phyloP scores from a whole-genome alignment of 2,329 filamentous ascomycete genomes.

The Aspergillus hiratsukae region DNA sequence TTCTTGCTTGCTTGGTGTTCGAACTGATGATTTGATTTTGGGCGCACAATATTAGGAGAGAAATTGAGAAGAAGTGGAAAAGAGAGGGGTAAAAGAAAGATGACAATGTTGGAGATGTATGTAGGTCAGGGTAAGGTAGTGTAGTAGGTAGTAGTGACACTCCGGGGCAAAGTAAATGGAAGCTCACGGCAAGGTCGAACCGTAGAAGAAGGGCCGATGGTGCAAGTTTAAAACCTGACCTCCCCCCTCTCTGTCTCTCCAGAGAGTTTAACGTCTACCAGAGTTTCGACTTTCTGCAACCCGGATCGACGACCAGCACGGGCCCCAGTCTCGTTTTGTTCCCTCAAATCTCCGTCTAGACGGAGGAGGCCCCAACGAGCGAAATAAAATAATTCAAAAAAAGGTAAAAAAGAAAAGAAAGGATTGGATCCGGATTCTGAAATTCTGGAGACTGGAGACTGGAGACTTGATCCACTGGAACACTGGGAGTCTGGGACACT shows the following conservation, averaged over 20 bases:
- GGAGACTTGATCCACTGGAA: background rate
- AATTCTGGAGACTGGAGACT: background rate
- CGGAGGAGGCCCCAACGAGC: background rate
- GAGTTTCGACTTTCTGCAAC: slow-evolving; percentile 19
- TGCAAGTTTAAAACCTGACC: slow-evolving; percentile 16
- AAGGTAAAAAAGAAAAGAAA: background rate
- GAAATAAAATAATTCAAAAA: background rate
- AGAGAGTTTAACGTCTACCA: slow-evolving; percentile 25
- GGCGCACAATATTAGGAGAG: slow-evolving; percentile 1
- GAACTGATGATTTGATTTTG: background rate
- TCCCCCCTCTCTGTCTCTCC: slow-evolving; percentile 2
- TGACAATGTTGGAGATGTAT: background rate
- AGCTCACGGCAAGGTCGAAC: slow-evolving; percentile 15
- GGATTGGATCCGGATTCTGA: background rate
- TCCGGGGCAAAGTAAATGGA: slow-evolving; percentile 15
- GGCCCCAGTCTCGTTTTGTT: slow-evolving; percentile 12
- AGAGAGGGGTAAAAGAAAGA: slow-evolving; percentile 15
- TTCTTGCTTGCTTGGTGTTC: background rate
- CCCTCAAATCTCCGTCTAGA: background rate
- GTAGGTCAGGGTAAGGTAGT: slow-evolving; percentile 8
- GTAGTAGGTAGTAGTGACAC: slow-evolving; percentile 6
- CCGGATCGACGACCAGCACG: slow-evolving; percentile 23
- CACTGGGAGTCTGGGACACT: background rate
- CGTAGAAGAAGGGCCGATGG: slow-evolving; percentile 16
- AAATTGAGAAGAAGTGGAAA: slow-evolving; percentile 3